These are phyloP conservation scores for Prunus salicina DNA, from an alignment of 306 rosid genomes.

Conservation along the genomic window DNA sequence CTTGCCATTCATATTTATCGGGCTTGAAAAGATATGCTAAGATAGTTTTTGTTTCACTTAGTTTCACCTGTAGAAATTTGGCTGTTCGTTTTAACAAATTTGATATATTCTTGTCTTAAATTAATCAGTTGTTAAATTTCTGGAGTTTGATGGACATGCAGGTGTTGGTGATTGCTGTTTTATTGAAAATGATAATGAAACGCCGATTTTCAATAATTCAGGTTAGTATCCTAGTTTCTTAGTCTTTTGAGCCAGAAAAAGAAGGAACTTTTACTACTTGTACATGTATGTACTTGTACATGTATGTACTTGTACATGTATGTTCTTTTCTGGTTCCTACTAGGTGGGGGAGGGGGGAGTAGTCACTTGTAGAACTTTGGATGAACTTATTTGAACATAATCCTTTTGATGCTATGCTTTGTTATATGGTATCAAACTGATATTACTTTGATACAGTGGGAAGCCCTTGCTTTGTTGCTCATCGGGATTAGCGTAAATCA, in stretches of 20 bases:
- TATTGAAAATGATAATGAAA: slow-evolving; percentile 87
- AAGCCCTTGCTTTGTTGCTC: slow-evolving; percentile 93
- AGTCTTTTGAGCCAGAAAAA: slow-evolving; percentile 6
- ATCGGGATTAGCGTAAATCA: slow-evolving; percentile 97
- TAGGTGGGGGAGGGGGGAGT: neutral
- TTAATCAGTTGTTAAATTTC: slow-evolving; percentile 4
- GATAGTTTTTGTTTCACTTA: neutral
- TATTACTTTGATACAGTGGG: slow-evolving; percentile 69
- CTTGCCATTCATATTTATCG: neutral
- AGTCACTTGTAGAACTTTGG: slow-evolving; percentile 21
- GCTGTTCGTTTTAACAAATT: neutral
- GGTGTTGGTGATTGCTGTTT: slow-evolving; percentile 98
- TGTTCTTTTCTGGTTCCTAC: slow-evolving; percentile 3
- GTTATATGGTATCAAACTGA: slow-evolving; percentile 11
- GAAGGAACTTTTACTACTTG: neutral
- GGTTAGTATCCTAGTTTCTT: slow-evolving; percentile 44
- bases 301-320: neutral
- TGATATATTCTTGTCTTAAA: neutral
- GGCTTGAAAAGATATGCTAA: neutral
- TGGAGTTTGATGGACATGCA: slow-evolving; percentile 40
- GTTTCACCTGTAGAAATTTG: neutral
- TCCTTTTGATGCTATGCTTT: slow-evolving; percentile 9
- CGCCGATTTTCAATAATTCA: slow-evolving; percentile 91
- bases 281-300: neutral
- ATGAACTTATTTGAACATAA: slow-evolving; percentile 9